phyloP scores from a whole-genome alignment of 441 rosid species.

The Brassica hybrid region DNA sequence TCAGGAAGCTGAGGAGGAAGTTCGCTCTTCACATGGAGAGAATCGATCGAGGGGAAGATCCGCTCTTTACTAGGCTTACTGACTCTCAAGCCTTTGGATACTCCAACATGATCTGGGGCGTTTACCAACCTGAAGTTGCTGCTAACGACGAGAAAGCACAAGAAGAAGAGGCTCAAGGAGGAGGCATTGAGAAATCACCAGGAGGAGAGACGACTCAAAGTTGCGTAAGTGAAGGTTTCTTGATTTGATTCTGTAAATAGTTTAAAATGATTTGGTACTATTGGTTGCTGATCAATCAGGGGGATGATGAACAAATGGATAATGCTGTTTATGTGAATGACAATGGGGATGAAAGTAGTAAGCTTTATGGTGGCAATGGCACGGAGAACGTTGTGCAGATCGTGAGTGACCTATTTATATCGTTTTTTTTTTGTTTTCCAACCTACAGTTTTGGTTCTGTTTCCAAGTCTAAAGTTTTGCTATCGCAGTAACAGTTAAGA shows the following conservation, averaged over 20 bases:
- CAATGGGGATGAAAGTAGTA: background rate
- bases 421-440: too few species aligned
- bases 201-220: background rate
- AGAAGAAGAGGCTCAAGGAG: too few species aligned
- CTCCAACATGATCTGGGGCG: slow-evolving; percentile 36
- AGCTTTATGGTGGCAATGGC: background rate
- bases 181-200: background rate
- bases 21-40: slow-evolving; percentile 9
- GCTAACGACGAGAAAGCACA: background rate
- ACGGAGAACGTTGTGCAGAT: background rate
- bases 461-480: background rate
- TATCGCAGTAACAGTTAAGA: background rate
- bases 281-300: background rate
- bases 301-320: background rate
- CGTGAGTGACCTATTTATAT: background rate
- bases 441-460: background rate
- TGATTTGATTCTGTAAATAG: background rate
- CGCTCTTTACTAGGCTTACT: slow-evolving; percentile 27
- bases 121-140: background rate
- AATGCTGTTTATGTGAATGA: background rate
- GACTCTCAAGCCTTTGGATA: slow-evolving; percentile 39
- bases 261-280: background rate
- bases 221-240: background rate
- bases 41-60: slow-evolving; percentile 25
- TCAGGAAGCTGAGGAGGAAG: slow-evolving; percentile 25